Percentiles rank a stretch among this genome's conserved stretches.
Conservation (phyloP, 164 flowering plant species). For the Nymphaea colorata region DNA sequence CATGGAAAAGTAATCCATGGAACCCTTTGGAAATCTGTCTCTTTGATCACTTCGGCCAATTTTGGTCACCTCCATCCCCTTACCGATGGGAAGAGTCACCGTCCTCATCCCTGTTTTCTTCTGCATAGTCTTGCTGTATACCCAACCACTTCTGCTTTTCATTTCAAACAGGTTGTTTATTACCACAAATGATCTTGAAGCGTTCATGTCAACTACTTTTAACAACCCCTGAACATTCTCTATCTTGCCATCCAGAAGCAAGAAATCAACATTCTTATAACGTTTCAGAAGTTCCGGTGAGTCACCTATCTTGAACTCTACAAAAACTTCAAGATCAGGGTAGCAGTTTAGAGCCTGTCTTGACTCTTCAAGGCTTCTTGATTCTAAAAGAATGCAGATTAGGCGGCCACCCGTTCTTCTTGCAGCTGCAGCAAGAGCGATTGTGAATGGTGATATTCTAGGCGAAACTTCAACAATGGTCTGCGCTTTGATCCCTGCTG, state of each 20-base stretch:
- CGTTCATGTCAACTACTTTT: not conserved
- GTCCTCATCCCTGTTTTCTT: not conserved
- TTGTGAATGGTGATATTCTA: not conserved
- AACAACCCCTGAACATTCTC: not conserved
- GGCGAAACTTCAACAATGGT: not conserved
- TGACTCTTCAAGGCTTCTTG: not conserved
- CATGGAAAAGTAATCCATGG: not conserved
- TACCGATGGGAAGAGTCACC: not conserved
- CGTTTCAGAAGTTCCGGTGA: not conserved
- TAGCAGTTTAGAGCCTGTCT: not conserved
- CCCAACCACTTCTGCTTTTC: not conserved
- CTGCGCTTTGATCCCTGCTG: slow-evolving; percentile 1
- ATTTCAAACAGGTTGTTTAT: not conserved
- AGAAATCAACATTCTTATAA: not conserved
- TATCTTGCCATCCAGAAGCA: not conserved
- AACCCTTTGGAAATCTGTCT: not conserved
- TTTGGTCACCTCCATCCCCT: not conserved
- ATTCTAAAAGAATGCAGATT: slow-evolving; percentile 1
- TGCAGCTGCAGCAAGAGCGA: slow-evolving; percentile 1
- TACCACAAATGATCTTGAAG: not conserved
- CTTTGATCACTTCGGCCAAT: not conserved
- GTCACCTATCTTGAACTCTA: not conserved
- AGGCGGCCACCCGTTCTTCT: not conserved
- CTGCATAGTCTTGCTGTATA: not conserved
- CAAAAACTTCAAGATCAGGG: not conserved